Base-by-base conservation (phyloP, 2,329 filamentous ascomycete genomes). In the Hypomyces perniciosus region DNA sequence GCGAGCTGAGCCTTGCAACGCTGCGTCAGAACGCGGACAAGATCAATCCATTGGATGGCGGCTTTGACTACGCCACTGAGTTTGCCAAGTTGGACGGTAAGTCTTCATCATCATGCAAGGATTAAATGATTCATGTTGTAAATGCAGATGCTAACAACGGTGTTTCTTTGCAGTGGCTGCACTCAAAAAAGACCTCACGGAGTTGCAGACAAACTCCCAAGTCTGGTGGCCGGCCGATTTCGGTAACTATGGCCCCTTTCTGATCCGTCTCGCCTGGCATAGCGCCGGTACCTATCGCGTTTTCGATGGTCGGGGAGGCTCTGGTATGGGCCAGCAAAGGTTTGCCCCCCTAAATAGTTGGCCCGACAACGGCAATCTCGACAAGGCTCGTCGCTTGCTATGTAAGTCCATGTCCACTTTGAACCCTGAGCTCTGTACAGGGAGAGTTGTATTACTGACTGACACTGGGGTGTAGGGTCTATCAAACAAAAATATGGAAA, bases 401-500 rank as follows among this genome's bases (percentile, higher is more conserved):
- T 88, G 85, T 63, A 51, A 43, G 51, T 51, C 2, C n/a, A n/a
- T 40, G 6, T 13, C 9, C 28, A 34, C 8, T 7, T 7, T 39
- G n/a, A 39, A 6, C 37, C 37, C 6, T 3, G 3, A 12, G 20
- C 10, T 6, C 37, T 42, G 40, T 40, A 40, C 4, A 43, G 10
- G 6, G 6, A 5, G 12, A 44, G 12, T n/a, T 42, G n/a, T 8
- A n/a, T n/a, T n/a, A 34, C 43, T 45, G 7, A 45, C 30, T 12
- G 12, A 35, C 9, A 39, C 37, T 39, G 29, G 27, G 8, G 1
- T 26, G 0, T 10, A 63, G 61, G 62, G 83, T 86, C 86, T 51
- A 82, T 90, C 72, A 90, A 90, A 79, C 85, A 88, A 61, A 90
- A 90, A 77, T 90, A 90, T 57, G 86, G 86, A 65, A 81, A 80